These are phyloP conservation scores for Trebouxia sp. DNA, from an alignment of 139 green algal genomes.

Conservation along the genomic window DNA sequence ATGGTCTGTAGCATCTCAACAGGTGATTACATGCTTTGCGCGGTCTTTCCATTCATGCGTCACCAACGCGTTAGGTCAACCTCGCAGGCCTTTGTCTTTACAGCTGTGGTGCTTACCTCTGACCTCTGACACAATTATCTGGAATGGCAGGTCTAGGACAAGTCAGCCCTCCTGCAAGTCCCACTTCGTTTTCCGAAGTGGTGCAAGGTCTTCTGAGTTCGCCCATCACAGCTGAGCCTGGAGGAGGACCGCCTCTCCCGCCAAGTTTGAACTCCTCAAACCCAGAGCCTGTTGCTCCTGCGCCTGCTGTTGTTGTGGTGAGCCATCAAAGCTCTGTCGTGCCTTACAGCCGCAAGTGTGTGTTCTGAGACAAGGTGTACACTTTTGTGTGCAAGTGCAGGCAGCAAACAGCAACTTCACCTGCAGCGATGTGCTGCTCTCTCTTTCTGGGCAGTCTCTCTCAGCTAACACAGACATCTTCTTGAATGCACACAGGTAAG, in stretches of 20 bases:
- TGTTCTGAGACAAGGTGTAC: neutral
- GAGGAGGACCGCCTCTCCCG: neutral
- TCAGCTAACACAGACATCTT: neutral
- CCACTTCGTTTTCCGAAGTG: neutral
- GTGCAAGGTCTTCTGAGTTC: neutral
- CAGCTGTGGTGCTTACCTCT: neutral
- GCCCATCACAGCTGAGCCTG: neutral
- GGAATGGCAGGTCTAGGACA: neutral
- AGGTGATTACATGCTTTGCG: too few relatives aligned
- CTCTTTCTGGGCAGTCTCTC: neutral
- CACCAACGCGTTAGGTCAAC: too few relatives aligned
- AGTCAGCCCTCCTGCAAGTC: neutral
- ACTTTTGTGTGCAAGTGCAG: too few relatives aligned
- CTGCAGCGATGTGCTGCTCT: neutral
- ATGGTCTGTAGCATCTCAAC: too few relatives aligned
- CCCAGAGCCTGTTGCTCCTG: neutral
- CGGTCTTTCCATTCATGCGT: too few relatives aligned
- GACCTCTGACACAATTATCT: neutral
- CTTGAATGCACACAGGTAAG: neutral
- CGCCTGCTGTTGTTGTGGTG: slow-evolving; percentile 1
- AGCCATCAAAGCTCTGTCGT: neutral
- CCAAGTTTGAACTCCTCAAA: neutral
- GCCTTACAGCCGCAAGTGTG: neutral
- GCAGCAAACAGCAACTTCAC: neutral
- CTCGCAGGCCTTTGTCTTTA: too few relatives aligned